Base-by-base conservation (phyloP, 768 basidiomycete genomes). In the Boletus rubescentipes region DNA sequence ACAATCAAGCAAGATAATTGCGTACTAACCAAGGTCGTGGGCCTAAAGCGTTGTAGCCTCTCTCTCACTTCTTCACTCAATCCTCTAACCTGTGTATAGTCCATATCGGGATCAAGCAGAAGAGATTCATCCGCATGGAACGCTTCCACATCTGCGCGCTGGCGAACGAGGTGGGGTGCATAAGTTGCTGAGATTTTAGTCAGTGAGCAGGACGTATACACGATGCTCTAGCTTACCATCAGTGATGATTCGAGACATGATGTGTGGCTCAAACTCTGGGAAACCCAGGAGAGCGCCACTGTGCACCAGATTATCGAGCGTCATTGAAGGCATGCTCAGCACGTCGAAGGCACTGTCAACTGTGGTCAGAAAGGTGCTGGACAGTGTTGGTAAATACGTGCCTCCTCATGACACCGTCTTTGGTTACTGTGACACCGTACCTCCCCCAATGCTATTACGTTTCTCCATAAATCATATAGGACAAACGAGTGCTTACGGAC, bases 51-150 rank as follows among this genome's bases (percentile, higher is more conserved):
- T 40, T 70, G 74, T 32, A 96, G 69, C 38, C 84, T 75, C 63
- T 92, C 86, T 56, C 76, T 77, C 11, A 91, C 83, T 67, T 95
- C 93, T 16, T 78, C 78, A 61, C 90, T 93, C 54, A 96, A 71
- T 0, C 91, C 90, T 2, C 72, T 69, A 0, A 96, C 77, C 5
- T 67, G 48, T 2, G 71, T 63, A 62, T 93, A 96, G 65, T 94
- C 85, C 71, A 93, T 78, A 31, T 79, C 61, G 0, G 85, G 79
- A 61, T 90, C 84, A 21, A 95, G 79, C 23, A 76, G 41, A 20
- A 94, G 77, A 14, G 79, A 76, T 65, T 94, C 92, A 54, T 95
- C 91, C 49, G 84, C 79, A 61, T 83, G 74, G 72, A 94, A 95
- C 12, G 79, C 75, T 1, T 79, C 78, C 5, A 95, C 68, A 63